A percentile compares a stretch with the other conserved stretches of the same genome.
These are phyloP conservation scores for Argentina anserina DNA, from an alignment of 306 rosid species.

Conservation along the genomic window DNA sequence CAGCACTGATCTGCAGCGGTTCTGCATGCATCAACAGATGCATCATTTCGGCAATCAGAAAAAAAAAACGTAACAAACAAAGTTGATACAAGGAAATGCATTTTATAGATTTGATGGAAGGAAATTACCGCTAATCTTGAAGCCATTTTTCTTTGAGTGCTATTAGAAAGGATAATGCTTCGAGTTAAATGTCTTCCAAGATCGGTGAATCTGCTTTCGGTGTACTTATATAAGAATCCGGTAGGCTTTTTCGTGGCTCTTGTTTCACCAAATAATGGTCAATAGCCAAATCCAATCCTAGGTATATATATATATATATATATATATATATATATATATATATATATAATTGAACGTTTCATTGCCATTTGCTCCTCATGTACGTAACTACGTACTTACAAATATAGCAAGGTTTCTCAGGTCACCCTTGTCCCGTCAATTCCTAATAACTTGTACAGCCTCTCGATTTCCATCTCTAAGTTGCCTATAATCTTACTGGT, in stretches of 20 bases:
- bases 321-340: too few relatives aligned
- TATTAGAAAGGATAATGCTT: neutral
- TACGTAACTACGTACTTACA: neutral
- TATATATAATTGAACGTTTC: too few relatives aligned
- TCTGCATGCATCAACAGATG: slow-evolving; percentile 11
- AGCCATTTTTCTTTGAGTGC: neutral
- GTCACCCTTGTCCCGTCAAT: neutral
- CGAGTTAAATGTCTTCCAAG: neutral
- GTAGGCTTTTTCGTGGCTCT: neutral
- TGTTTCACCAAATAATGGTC: neutral
- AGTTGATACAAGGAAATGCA: neutral
- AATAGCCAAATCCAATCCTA: neutral
- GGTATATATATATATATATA: neutral
- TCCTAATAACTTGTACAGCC: neutral
- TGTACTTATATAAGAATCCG: neutral
- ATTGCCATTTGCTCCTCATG: neutral
- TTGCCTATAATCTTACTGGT: neutral
- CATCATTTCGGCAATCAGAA: neutral
- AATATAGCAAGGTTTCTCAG: neutral
- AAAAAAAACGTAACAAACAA: neutral
- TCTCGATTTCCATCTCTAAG: neutral
- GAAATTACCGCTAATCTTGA: neutral
- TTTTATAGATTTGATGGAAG: neutral
- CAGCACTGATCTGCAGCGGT: slow-evolving; percentile 24
- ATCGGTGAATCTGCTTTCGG: neutral